phyloP scores from a whole-genome alignment of 495 filamentous ascomycete genomes.

The Xylaria intraflava region DNA sequence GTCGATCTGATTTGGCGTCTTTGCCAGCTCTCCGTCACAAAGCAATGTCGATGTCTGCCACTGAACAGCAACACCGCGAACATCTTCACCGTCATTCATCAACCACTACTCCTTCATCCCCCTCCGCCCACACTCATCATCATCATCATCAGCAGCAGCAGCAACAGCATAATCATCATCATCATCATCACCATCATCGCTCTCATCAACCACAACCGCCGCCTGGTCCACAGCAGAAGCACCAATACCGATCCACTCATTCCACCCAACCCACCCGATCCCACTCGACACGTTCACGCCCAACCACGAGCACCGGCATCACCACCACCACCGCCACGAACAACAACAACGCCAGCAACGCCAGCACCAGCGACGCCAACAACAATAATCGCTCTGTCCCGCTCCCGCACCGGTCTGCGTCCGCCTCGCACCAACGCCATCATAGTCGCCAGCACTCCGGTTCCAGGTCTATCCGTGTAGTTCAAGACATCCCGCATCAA shows the following conservation, averaged over 20 bases:
- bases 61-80: constrained; percentile 9
- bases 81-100: background rate
- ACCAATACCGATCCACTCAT: constrained; percentile 13
- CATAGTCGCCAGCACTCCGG: constrained; percentile 23
- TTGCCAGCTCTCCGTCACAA: constrained; percentile 17
- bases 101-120: constrained; percentile 10
- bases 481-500: constrained; percentile 32
- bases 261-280: constrained; percentile 17
- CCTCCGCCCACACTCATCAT: constrained; percentile 8
- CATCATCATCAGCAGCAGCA: constrained; percentile 15
- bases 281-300: constrained; percentile 28
- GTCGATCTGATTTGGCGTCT: background rate
- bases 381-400: constrained; percentile 15
- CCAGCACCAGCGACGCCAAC: background rate
- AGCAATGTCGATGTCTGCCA: constrained; percentile 13
- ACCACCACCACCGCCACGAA: constrained; percentile 4
- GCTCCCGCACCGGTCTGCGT: constrained; percentile 24
- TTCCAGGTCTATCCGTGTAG: constrained; percentile 29
- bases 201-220: constrained; percentile 3
- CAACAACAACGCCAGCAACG: background rate
- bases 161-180: constrained; percentile 10
- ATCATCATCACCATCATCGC: constrained; percentile 14
- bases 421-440: constrained; percentile 26
- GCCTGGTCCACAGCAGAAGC: background rate
- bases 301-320: constrained; percentile 15